phyloP scores from a whole-genome alignment of 208 protist genomes.

The Acanthamoeba triangularis region DNA sequence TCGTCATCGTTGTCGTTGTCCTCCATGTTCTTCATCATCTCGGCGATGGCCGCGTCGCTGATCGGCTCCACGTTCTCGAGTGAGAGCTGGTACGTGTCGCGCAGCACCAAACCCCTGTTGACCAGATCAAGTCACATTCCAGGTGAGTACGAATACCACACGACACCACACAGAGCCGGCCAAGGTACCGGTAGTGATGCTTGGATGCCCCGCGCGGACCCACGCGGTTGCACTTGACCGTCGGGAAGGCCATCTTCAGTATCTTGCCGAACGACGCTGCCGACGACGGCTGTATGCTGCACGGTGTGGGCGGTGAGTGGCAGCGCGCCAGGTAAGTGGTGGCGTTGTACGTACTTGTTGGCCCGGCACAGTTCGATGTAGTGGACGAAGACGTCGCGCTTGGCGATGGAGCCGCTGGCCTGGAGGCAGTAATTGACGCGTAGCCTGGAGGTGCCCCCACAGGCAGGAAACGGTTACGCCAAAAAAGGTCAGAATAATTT shows the following conservation, averaged over 20 bases:
- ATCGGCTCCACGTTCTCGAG: background rate
- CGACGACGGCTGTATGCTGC: conserved; percentile 12
- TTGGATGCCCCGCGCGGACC: conserved; percentile 11
- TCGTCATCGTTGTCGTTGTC: background rate
- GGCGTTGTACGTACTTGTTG: no score
- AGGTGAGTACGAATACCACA: no score
- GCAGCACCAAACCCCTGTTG: background rate
- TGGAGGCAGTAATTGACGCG: background rate
- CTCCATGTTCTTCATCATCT: background rate
- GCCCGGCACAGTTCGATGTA: conserved; percentile 21
- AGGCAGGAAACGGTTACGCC: background rate
- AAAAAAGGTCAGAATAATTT: background rate
- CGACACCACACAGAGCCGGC: background rate
- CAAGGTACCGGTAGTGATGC: conserved; percentile 23
- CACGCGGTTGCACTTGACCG: conserved; percentile 40
- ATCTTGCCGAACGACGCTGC: conserved; percentile 39
- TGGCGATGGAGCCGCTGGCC: conserved; percentile 43
- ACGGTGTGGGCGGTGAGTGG: no score
- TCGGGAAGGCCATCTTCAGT: conserved; percentile 37
- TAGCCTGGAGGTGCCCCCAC: background rate
- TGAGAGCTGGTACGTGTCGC: background rate
- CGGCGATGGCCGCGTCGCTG: background rate
- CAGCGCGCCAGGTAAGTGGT: no score
- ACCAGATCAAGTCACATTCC: background rate
- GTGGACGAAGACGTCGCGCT: conserved; percentile 38